phyloP scores from a whole-genome alignment of 2,329 filamentous ascomycete genomes.

The Huntiella savannae region DNA sequence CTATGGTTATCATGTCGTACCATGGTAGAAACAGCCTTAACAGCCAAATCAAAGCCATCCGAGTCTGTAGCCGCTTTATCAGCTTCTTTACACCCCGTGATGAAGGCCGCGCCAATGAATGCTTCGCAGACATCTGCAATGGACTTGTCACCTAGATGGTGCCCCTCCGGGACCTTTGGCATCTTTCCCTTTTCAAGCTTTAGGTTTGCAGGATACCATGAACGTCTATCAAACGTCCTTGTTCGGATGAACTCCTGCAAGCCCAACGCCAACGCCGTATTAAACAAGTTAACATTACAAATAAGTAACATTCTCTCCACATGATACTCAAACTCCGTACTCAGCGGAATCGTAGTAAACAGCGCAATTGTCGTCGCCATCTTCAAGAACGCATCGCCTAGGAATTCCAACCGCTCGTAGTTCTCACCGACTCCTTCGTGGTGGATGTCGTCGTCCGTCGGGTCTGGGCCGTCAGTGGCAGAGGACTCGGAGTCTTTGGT shows the following conservation, averaged over 20 bases:
- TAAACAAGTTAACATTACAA: slow-evolving; percentile 79
- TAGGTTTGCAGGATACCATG: slow-evolving; percentile 76
- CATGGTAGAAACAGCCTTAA: slow-evolving; percentile 46
- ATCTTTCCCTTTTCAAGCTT: slow-evolving; percentile 55
- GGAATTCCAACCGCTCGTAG: slow-evolving; percentile 83
- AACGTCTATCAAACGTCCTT: slow-evolving; percentile 59
- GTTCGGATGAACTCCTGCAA: slow-evolving; percentile 63
- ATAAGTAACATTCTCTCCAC: slow-evolving; percentile 78
- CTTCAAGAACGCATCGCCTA: slow-evolving; percentile 88
- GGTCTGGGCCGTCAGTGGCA: slow-evolving; percentile 44
- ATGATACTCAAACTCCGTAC: slow-evolving; percentile 74
- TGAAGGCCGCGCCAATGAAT: slow-evolving; percentile 68
- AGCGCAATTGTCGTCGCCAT: slow-evolving; percentile 84
- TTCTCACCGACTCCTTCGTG: slow-evolving; percentile 80
- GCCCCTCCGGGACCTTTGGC: slow-evolving; percentile 26
- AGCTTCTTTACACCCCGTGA: slow-evolving; percentile 27
- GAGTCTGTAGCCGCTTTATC: slow-evolving; percentile 18
- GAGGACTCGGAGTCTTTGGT: slow-evolving; percentile 81
- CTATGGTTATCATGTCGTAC: slow-evolving; percentile 51
- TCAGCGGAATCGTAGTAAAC: slow-evolving; percentile 55
- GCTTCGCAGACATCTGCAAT: slow-evolving; percentile 92
- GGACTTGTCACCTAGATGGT: slow-evolving; percentile 67
- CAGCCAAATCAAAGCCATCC: slow-evolving; percentile 32
- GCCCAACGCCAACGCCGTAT: slow-evolving; percentile 48
- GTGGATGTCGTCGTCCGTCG: not conserved